A percentile compares a stretch with the other conserved stretches of the same genome.
phyloP scores from a whole-genome alignment of 2,329 filamentous ascomycete species.

The Diatrype stigma region DNA sequence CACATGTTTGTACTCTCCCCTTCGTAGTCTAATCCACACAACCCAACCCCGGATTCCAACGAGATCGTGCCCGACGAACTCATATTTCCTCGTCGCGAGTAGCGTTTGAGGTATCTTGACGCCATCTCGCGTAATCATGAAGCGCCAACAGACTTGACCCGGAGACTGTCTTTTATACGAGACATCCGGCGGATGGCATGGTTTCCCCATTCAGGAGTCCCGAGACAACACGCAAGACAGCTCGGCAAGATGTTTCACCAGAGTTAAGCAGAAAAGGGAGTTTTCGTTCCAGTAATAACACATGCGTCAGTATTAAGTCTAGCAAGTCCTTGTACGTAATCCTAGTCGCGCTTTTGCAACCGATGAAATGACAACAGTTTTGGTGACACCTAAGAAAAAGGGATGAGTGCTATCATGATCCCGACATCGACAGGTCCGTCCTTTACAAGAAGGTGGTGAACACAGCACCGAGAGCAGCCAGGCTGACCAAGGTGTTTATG shows the following conservation, averaged over 20 bases:
- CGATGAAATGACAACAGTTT: slow-evolving; percentile 26
- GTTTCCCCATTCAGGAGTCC: neutral
- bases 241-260: neutral
- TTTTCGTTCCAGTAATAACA: slow-evolving; percentile 19
- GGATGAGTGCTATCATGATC: slow-evolving; percentile 16
- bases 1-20: no score
- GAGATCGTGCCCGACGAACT: no score
- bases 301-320: slow-evolving; percentile 42
- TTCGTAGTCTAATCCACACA: no score
- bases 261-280: slow-evolving; percentile 11
- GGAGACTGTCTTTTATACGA: no score
- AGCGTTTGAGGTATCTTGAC: no score
- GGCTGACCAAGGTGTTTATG: slow-evolving; percentile 41
- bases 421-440: slow-evolving; percentile 7
- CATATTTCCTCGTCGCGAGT: no score
- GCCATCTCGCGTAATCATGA: no score
- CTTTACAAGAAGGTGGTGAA: slow-evolving; percentile 51
- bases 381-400: slow-evolving; percentile 24
- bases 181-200: no score
- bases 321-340: slow-evolving; percentile 37
- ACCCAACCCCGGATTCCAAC: no score
- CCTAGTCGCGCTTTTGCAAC: slow-evolving; percentile 20
- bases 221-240: neutral
- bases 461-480: slow-evolving; percentile 41
- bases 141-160: no score